A percentile compares a stretch with the other conserved stretches of the same genome.
phyloP scores from a whole-genome alignment of 2,329 filamentous ascomycete species.

The Sordariomycetes sp. region DNA sequence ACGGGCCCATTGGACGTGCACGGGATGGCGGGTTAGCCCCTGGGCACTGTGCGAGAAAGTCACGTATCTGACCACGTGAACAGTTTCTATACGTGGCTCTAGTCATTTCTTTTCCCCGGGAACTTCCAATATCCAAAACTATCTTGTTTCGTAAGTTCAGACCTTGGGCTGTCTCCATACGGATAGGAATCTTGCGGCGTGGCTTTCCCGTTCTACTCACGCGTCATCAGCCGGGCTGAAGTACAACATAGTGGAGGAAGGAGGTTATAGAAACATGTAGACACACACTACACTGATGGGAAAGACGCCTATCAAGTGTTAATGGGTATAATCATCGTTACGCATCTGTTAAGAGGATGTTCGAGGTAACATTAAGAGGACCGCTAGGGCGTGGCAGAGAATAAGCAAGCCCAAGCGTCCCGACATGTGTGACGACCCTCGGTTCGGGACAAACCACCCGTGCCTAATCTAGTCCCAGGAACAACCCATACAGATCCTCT shows the following conservation, averaged over 20 bases:
- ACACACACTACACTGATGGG: not conserved
- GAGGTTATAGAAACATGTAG: not conserved
- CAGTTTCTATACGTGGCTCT: no score
- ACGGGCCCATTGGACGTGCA: no score
- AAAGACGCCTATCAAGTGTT: not conserved
- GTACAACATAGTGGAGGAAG: not conserved
- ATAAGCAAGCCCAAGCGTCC: not conserved
- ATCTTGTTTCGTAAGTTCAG: no score
- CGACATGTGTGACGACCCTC: not conserved
- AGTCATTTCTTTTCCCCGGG: not conserved
- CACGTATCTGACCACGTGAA: not conserved
- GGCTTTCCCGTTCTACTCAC: not conserved
- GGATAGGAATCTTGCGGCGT: no score
- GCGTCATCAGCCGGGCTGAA: not conserved
- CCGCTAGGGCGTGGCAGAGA: not conserved
- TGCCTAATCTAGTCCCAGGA: slow-evolving; percentile 3
- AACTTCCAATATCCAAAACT: not conserved
- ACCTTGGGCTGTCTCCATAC: no score
- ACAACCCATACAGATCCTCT: not conserved
- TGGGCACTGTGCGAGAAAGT: not conserved
- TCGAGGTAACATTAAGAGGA: not conserved
- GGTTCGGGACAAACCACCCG: not conserved
- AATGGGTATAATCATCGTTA: not conserved
- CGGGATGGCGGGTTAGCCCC: no score
- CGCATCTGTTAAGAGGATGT: not conserved